Evolutionary conservation across 2,329 filamentous ascomycete genomes (phyloP), one percentile per base, ranked within the genome.

Genomic region (Gnomoniopsis sp.): DNA sequence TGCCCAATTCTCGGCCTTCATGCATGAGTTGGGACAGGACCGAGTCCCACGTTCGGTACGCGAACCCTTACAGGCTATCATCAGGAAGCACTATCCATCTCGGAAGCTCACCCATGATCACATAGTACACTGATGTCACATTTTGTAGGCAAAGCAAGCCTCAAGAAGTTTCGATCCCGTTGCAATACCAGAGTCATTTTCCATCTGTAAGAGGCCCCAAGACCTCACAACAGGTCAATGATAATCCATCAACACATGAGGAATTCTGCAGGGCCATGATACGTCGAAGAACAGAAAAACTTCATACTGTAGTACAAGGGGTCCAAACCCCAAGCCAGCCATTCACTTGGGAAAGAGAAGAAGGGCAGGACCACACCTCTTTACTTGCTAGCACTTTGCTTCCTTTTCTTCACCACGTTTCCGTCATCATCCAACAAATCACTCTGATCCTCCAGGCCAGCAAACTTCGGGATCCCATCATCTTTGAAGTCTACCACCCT

Each of bases 391-490:
- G 26, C 26, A 30, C 8, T 30, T 8, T 30, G 51, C 52, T 57
- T 50, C 57, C 47, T 56, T 21, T 49, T 62, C 53, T 59, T 56
- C 7, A 62, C 48, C 7, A 59, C 53, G 21, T 61, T 57, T 4
- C 63, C 64, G 12, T 67, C 66, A 41, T 71, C 68, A 49, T 70
- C 66, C 7, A 70, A 49, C 56, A 62, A 34, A 30, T 58, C 53
- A 49, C 74, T 77, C 30, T 75, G 64, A 0, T 68, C 77, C 64
- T 88, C 85, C 62, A 96, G 68, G 0, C 84, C 87, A 8, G 78
- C 79, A 88, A 89, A 96, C 70, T 96, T 96, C 0, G 88, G 86
- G 63, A 90, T 79, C 0, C 90, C 90, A 68, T 96, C 91, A 0
- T 81, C 81, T 55, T 58, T 65, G 21, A 95, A 80, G 68, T 96